Percentiles rank a stretch among this genome's conserved stretches.
phyloP scores from a whole-genome alignment of 805 yeast species.

The Teunomyces panamensis region DNA sequence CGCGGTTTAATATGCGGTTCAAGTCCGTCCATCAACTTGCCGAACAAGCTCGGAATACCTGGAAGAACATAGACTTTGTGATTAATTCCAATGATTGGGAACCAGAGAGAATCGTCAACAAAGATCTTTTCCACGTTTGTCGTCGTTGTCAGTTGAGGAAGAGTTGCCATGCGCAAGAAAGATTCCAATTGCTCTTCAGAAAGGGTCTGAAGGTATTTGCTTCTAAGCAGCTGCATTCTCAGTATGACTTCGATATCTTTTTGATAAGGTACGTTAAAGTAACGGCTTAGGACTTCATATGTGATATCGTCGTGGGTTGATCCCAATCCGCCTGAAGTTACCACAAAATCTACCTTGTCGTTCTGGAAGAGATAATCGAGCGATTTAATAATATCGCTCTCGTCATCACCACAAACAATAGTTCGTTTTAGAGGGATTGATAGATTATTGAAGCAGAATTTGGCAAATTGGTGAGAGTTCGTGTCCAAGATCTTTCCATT shows the following conservation, averaged over 20 bases:
- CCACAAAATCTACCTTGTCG: conserved; percentile 58
- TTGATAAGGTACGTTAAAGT: conserved; percentile 49
- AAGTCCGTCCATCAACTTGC: conserved; percentile 46
- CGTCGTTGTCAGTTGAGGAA: conserved; percentile 50
- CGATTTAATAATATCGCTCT: conserved; percentile 56
- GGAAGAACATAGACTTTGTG: conserved; percentile 70
- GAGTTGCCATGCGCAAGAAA: conserved; percentile 74
- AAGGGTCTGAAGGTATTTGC: conserved; percentile 30
- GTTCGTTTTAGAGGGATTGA: conserved; percentile 68
- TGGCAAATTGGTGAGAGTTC: conserved; percentile 71
- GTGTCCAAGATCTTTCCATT: conserved; percentile 83
- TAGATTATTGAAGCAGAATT: conserved; percentile 56
- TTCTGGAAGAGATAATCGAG: conserved; percentile 42
- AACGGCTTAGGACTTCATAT: conserved; percentile 68
- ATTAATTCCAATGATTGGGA: conserved; percentile 73
- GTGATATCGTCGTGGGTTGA: conserved; percentile 92
- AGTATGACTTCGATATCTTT: conserved; percentile 57
- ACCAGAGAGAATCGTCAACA: conserved; percentile 63
- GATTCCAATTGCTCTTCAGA: conserved; percentile 50
- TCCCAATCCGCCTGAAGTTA: conserved; percentile 77
- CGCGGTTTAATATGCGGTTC: conserved; percentile 33
- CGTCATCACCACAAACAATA: conserved; percentile 75
- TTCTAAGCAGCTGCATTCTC: conserved; percentile 53
- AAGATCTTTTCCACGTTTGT: conserved; percentile 41
- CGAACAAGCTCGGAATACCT: conserved; percentile 78